A percentile compares a stretch with the other conserved stretches of the same genome.
Evolutionary conservation across 352 stramenopile species (phyloP).

Genomic region (Phytophthora megakarya): DNA sequence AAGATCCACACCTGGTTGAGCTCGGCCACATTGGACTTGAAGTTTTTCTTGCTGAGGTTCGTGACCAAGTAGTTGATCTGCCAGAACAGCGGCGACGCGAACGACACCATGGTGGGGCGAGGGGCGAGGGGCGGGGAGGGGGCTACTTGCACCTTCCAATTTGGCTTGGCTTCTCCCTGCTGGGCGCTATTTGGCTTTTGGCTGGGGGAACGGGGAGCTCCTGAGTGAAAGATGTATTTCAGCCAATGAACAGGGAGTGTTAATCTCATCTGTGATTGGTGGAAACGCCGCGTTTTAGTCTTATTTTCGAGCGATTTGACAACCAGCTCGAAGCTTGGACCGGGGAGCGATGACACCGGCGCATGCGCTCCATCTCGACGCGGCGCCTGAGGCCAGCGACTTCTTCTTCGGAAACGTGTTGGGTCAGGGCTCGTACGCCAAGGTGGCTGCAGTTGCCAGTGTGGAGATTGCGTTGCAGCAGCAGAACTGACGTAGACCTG

Average conservation of each 20-base stretch:
- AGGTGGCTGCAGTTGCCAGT: constrained; percentile 41
- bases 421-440: constrained; percentile 88
- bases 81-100: constrained; percentile 93
- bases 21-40: constrained; percentile 92
- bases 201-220: constrained; percentile 30
- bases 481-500: neutral
- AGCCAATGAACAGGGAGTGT: no score
- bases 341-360: constrained; percentile 37
- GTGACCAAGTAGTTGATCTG: constrained; percentile 94
- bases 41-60: constrained; percentile 94
- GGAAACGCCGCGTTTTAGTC: neutral
- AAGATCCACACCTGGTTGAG: constrained; percentile 84
- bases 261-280: constrained; percentile 17
- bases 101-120: constrained; percentile 75
- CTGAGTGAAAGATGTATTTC: constrained; percentile 1
- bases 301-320: constrained; percentile 19
- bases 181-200: constrained; percentile 28
- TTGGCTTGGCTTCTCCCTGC: constrained; percentile 13
- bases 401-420: constrained; percentile 89
- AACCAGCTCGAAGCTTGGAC: constrained; percentile 9
- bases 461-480: neutral
- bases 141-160: constrained; percentile 25
- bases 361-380: constrained; percentile 60
- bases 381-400: constrained; percentile 72
- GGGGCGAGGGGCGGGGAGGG: constrained; percentile 2